Evolutionary conservation across 805 yeast genomes (phyloP), one percentile per base, ranked within the genome.

Genomic region (Gaillardinia entomophila): DNA sequence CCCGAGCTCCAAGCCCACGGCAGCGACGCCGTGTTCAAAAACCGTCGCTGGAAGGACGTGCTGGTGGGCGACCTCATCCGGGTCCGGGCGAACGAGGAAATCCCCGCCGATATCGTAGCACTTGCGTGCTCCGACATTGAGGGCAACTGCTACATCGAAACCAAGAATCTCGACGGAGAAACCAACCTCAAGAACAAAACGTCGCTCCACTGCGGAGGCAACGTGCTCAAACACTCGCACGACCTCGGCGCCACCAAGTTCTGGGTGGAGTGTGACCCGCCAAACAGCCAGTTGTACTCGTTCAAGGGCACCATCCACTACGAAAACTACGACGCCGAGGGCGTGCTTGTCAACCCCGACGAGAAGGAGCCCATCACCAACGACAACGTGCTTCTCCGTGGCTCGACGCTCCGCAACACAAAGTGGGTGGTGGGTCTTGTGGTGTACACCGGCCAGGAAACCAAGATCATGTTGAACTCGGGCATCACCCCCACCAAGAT

Each of bases 91-190:
- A 78, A 83, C 49, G 92, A 83, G 49, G 90, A 82, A 59, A 70
- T 82, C 5, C 94, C 94, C 1, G 88, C 90, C 2, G 94, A 83
- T 56, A 53, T 78, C 11, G 64, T 82, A 29, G 54, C 82, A 22
- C 49, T 83, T 6, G 66, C 87, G 4, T 69, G 88, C 2, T 75
- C 85, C 20, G 87, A 81, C 48, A 55, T 67, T 1, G 86, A 82
- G 44, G 81, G 80, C 31, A 74, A 72, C 31, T 82, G 89, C 57
- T 83, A 77, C 44, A 76, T 83, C 19, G 94, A 83, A 55, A 84
- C 94, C 0, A 83, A 82, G 48, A 83, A 83, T 55, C 66, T 84
- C 43, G 94, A 84, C 57, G 94, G 94, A 56, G 94, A 83, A 55
- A 80, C 90, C 3, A 83, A 79, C 49, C 66, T 83, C 52, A 84